phyloP scores from a whole-genome alignment of 768 basidiomycete genomes.

The Trametes cinnabarina region DNA sequence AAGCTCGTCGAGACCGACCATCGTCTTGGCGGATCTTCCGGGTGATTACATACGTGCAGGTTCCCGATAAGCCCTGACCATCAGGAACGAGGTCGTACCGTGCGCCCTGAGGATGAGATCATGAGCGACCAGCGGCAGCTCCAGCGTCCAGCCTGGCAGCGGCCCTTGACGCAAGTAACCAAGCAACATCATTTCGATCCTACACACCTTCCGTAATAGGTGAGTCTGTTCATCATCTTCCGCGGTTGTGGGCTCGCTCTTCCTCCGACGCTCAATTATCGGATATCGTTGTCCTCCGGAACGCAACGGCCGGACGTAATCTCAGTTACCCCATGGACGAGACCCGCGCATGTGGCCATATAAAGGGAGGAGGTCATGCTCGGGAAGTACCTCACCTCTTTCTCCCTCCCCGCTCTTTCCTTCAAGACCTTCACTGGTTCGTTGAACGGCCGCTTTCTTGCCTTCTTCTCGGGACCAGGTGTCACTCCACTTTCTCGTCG shows the following conservation, averaged over 20 bases:
- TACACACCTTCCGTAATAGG: constrained; percentile 16
- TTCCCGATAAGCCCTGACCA: constrained; percentile 2
- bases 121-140: too few species aligned
- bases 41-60: background rate
- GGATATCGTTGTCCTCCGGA: background rate
- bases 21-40: constrained; percentile 7
- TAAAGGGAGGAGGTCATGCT: background rate
- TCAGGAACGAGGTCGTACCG: constrained; percentile 8
- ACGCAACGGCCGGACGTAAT: constrained; percentile 3
- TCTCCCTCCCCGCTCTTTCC: constrained; percentile 16
- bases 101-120: background rate
- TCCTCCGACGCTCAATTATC: background rate
- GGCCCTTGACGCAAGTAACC: constrained; percentile 3
- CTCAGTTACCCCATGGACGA: background rate
- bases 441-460: constrained; percentile 43
- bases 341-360: background rate
- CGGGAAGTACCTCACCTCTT: background rate
- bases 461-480: constrained; percentile 45
- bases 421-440: constrained; percentile 35
- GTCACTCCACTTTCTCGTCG: constrained; percentile 31
- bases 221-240: background rate
- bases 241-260: background rate
- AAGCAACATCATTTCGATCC: constrained; percentile 13
- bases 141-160: too few species aligned
- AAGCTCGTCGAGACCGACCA: background rate